Conservation (phyloP, 129 eudicot genomes). For the Pulicaria dysenterica region DNA sequence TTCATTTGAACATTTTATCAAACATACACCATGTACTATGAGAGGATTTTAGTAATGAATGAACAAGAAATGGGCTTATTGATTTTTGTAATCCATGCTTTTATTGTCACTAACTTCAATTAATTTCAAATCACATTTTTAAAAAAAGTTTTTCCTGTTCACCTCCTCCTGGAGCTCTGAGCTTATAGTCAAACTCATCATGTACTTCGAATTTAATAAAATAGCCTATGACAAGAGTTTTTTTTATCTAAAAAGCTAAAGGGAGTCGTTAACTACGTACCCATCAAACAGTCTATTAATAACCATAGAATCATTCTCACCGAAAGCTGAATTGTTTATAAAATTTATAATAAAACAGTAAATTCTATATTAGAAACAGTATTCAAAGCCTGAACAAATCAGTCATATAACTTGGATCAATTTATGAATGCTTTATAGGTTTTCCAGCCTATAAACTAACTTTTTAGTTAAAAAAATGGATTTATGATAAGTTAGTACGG, state of each 20-base stretch:
- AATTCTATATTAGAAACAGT: background rate
- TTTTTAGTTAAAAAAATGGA: no score
- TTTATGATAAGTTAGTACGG: no score
- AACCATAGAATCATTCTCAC: no score
- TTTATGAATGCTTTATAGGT: background rate
- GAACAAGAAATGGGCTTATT: background rate
- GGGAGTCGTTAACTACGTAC: no score
- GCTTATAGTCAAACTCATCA: background rate
- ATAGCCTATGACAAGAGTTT: background rate
- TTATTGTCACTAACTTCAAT: background rate
- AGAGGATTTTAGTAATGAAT: background rate
- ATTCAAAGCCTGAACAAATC: background rate
- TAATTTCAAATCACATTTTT: background rate
- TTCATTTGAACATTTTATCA: constrained; percentile 1
- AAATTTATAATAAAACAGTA: background rate
- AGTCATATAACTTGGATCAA: background rate
- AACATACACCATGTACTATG: background rate
- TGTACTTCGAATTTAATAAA: background rate
- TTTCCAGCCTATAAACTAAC: no score
- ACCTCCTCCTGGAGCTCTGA: no score
- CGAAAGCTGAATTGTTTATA: background rate
- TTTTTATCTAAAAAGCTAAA: background rate
- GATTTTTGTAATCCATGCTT: background rate
- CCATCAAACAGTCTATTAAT: no score
- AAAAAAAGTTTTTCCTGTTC: background rate